Base-by-base conservation (phyloP, 2,329 filamentous ascomycete genomes). In the Neospermospora avenae region DNA sequence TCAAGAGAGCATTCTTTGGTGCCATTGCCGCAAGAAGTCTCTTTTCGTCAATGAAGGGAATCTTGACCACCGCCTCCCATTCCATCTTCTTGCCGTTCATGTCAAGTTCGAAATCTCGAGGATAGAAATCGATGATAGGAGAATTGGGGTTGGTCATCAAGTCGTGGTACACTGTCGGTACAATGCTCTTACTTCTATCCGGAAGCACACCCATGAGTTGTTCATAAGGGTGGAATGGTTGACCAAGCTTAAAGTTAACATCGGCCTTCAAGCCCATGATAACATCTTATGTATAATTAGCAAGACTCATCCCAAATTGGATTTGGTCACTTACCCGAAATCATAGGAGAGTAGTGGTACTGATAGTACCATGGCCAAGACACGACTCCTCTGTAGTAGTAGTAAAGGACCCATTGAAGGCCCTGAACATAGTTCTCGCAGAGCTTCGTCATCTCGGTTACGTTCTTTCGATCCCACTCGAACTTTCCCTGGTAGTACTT, bases 81-180 rank as follows among this genome's bases (percentile, higher is more conserved):
- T 99, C 96, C 89, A 96, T 96, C 78, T 96, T 99, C 80, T 99
- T 99, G 61, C 95, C 96, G 69, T 99, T 98, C 95, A 99, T 98
- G 73, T 99, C 96, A 42, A 99, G 81, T 66, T 96, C 91, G 70
- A 99, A 99, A 69, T 99, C 95, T 68, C 93, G 85, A 2, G 95
- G 95, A 70, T 99, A 99, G 74, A 99, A 99, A 73, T 99, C 95
- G 70, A 96, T 89, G 73, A 99, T 99, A 1, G 95, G 92, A 16
- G 93, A 98, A 16, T 89, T 84, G 1, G 88, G 82, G 58, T 90
- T 90, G 1, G 91, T 97, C 95, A 99, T 99, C 52, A 99, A 80
- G 25, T 91, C 86, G 75, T 95, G 91, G 75, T 96, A 98, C 3
- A 92, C 86, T 37, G 77, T 76, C 1, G 95, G 95, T 1, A 99